Conservation (phyloP, 2,329 filamentous ascomycete genomes). For the Metarhizium guizhouense region DNA sequence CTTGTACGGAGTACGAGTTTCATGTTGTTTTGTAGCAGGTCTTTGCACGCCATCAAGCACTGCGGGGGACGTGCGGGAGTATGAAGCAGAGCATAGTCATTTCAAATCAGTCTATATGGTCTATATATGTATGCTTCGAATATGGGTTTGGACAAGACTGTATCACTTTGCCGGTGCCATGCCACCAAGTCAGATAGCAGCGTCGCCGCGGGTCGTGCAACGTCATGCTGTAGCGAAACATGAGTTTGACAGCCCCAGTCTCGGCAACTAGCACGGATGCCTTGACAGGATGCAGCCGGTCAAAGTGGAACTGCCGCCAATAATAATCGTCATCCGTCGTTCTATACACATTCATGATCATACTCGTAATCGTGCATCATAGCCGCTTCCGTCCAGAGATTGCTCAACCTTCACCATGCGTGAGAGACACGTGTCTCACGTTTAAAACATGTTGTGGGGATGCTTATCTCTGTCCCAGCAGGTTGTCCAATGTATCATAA, state of each 20-base stretch:
- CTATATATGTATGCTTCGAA: neutral
- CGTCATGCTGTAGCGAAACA: too few species aligned
- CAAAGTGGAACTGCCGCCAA: neutral
- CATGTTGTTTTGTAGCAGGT: too few species aligned
- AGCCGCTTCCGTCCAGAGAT: neutral
- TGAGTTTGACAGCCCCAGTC: neutral
- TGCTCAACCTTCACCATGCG: neutral
- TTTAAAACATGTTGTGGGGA: neutral
- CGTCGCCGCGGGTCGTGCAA: too few species aligned
- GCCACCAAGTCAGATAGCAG: too few species aligned
- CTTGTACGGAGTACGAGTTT: neutral
- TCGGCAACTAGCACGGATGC: neutral
- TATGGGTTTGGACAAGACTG: neutral
- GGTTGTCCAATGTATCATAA: neutral
- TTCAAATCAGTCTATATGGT: constrained; percentile 1
- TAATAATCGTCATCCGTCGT: neutral
- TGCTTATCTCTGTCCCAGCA: neutral
- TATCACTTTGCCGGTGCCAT: neutral
- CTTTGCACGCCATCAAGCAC: too few species aligned
- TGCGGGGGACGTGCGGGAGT: too few species aligned
- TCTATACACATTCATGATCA: neutral
- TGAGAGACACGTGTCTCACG: neutral
- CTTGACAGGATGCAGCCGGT: neutral
- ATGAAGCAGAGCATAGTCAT: neutral
- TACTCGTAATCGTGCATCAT: neutral